phyloP scores from a whole-genome alignment of 768 basidiomycete species.

The Amanita subjunquillea region DNA sequence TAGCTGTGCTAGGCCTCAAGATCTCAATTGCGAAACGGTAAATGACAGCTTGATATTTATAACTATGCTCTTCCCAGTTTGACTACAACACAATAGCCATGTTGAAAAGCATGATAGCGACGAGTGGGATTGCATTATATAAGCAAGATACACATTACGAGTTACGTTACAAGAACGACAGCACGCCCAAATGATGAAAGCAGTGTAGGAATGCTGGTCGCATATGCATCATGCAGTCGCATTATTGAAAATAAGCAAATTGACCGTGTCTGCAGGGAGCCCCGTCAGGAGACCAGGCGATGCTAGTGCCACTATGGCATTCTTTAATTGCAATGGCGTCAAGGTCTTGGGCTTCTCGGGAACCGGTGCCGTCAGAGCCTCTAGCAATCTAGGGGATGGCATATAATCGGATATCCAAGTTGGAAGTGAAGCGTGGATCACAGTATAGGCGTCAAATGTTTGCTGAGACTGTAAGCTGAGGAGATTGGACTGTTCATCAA shows the following conservation, averaged over 20 bases:
- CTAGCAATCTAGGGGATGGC: slow-evolving; percentile 40
- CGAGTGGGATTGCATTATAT: no score
- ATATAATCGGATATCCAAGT: slow-evolving; percentile 46
- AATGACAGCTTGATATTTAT: no score
- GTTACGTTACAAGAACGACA: not conserved
- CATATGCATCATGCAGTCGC: slow-evolving; percentile 16
- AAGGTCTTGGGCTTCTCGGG: slow-evolving; percentile 29
- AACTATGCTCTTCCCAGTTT: no score
- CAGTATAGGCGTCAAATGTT: slow-evolving; percentile 35
- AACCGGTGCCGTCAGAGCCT: slow-evolving; percentile 29
- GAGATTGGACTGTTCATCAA: slow-evolving; percentile 27
- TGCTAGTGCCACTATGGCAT: slow-evolving; percentile 54
- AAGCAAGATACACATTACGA: no score
- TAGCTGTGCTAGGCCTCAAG: no score
- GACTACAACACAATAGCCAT: no score
- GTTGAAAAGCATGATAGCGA: no score
- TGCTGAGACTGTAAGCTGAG: slow-evolving; percentile 22
- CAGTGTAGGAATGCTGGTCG: no score
- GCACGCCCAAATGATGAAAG: no score
- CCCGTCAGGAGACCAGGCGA: slow-evolving; percentile 34
- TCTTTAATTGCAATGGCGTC: slow-evolving; percentile 68
- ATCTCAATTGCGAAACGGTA: no score
- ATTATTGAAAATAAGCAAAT: slow-evolving; percentile 78
- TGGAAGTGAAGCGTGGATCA: slow-evolving; percentile 47
- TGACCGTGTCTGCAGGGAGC: slow-evolving; percentile 45